A percentile compares a stretch with the other conserved stretches of the same genome.
phyloP scores from a whole-genome alignment of 176 grass and related monocot species.

The Microstegium vimineum region DNA sequence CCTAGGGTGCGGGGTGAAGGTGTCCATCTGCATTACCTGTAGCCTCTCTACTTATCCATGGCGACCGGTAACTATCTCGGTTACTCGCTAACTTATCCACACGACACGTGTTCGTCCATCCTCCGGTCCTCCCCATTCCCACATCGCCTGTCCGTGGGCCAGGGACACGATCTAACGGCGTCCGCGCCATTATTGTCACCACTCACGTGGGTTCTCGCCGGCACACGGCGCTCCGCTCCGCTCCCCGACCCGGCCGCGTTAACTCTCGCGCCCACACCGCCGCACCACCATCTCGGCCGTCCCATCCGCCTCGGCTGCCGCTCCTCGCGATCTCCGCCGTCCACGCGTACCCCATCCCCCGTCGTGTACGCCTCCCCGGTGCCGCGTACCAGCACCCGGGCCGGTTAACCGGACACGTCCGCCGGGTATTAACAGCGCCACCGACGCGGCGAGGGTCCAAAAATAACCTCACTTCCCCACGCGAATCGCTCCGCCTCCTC shows the following conservation, averaged over 20 bases:
- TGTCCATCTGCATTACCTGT: too few relatives aligned
- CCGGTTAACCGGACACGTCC: conserved; percentile 19
- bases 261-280: not conserved
- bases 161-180: not conserved
- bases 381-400: conserved; percentile 8
- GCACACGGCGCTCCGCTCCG: not conserved
- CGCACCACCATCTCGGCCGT: not conserved
- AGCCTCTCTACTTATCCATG: too few relatives aligned
- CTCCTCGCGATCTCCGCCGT: not conserved
- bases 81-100: not conserved
- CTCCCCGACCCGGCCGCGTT: conserved; percentile 7
- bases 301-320: not conserved
- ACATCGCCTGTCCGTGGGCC: not conserved
- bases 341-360: not conserved
- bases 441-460: conserved; percentile 33
- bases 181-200: conserved; percentile 8
- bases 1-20: too few relatives aligned
- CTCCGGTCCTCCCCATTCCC: too few relatives aligned
- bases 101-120: not conserved
- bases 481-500: conserved; percentile 32
- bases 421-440: not conserved
- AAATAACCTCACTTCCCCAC: conserved; percentile 52
- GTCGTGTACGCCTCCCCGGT: not conserved
- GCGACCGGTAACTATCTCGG: too few relatives aligned
- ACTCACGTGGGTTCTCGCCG: conserved; percentile 5